Conservation (phyloP, 2,329 filamentous ascomycete species). For the Aspergillus ruber region DNA sequence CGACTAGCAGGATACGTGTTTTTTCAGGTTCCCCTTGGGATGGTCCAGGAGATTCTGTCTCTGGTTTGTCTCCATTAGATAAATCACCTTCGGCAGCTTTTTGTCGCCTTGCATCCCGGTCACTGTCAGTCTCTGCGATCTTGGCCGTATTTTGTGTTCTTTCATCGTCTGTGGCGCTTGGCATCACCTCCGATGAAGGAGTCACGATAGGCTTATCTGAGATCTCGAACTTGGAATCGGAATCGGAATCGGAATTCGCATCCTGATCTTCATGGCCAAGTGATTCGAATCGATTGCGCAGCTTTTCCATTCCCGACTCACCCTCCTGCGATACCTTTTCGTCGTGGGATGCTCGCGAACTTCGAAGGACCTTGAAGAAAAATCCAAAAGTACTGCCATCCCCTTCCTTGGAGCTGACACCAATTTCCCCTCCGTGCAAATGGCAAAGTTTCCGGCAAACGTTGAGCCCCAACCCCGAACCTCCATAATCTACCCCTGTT, state of each 20-base stretch:
- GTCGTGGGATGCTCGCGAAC: conserved; percentile 1
- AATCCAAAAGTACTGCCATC: conserved; percentile 55
- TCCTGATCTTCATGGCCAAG: conserved; percentile 8
- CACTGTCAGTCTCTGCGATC: conserved; percentile 1
- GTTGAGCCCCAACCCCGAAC: conserved; percentile 70
- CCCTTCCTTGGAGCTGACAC: conserved; percentile 54
- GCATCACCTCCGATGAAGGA: conserved; percentile 6
- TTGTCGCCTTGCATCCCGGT: conserved; percentile 1
- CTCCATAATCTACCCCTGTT: conserved; percentile 73
- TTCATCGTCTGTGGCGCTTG: conserved; percentile 2
- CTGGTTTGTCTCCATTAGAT: neutral
- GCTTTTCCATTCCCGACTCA: conserved; percentile 8
- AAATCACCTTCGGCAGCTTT: neutral
- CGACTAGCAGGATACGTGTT: conserved; percentile 33
- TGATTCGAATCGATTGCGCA: conserved; percentile 12
- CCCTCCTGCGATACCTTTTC: neutral
- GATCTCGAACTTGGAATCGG: conserved; percentile 7
- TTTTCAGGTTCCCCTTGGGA: neutral
- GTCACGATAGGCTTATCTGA: conserved; percentile 9
- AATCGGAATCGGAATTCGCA: too few species aligned
- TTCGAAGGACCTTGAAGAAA: conserved; percentile 45
- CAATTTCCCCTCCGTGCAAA: conserved; percentile 72
- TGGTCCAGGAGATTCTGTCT: neutral
- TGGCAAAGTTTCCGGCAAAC: conserved; percentile 75
- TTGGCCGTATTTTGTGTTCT: conserved; percentile 6